phyloP scores from a whole-genome alignment of 2,329 filamentous ascomycete species.

The Xylaria sp. region DNA sequence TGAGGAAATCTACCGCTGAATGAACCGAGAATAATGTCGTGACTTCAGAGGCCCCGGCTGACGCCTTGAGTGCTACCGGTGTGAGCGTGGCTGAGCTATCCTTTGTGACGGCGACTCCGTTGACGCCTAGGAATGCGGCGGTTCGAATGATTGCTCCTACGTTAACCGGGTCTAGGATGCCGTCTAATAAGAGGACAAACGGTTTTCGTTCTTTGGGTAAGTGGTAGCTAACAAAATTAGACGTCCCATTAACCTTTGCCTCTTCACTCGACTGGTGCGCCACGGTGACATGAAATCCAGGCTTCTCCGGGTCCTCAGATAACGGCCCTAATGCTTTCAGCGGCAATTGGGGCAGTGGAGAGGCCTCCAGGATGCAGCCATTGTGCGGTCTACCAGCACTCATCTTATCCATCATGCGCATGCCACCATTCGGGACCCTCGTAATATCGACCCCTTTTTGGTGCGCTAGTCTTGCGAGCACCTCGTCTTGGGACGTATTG shows the following conservation, averaged over 20 bases:
- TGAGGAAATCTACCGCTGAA: constrained; percentile 72
- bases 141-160: constrained; percentile 87
- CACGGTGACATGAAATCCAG: constrained; percentile 64
- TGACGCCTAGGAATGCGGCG: constrained; percentile 87
- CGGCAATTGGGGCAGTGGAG: constrained; percentile 76
- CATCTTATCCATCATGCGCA: constrained; percentile 81
- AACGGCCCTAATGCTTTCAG: constrained; percentile 62
- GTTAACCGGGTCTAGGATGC: constrained; percentile 86
- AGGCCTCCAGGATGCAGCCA: constrained; percentile 85
- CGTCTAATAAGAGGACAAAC: constrained; percentile 75
- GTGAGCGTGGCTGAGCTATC: constrained; percentile 76
- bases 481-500: constrained; percentile 51
- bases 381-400: constrained; percentile 85
- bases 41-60: constrained; percentile 84
- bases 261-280: constrained; percentile 78
- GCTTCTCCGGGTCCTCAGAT: constrained; percentile 48
- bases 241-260: constrained; percentile 70
- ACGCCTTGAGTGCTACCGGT: constrained; percentile 82
- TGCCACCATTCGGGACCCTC: constrained; percentile 62
- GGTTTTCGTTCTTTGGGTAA: constrained; percentile 61
- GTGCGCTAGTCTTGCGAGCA: constrained; percentile 54
- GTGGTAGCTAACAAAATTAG: constrained; percentile 52
- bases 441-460: constrained; percentile 59
- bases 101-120: constrained; percentile 78
- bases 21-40: constrained; percentile 74